phyloP scores from a whole-genome alignment of 2,329 filamentous ascomycete genomes.

The Penicillium sp. region DNA sequence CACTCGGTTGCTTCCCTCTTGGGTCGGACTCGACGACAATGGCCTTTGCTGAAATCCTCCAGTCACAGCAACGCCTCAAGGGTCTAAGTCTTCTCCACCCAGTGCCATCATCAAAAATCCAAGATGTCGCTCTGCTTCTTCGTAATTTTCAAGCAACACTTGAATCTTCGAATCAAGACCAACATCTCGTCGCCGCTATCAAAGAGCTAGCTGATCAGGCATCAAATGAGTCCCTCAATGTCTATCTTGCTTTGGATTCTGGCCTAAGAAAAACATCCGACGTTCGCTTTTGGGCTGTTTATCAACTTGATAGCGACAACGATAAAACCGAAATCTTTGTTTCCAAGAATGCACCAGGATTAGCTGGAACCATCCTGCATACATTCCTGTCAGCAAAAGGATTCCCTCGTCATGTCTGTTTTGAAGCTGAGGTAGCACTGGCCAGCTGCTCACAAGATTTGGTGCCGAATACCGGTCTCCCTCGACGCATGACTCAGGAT shows the following conservation, averaged over 20 bases:
- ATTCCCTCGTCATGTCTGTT: slow-evolving; percentile 43
- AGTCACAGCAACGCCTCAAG: slow-evolving; percentile 49
- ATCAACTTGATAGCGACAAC: slow-evolving; percentile 38
- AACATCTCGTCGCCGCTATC: slow-evolving; percentile 30
- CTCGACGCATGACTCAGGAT: slow-evolving; percentile 47
- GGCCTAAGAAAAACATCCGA: slow-evolving; percentile 44
- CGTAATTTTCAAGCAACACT: slow-evolving; percentile 35
- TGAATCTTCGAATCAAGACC: slow-evolving; percentile 22
- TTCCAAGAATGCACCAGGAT: slow-evolving; percentile 50
- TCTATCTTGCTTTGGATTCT: slow-evolving; percentile 46
- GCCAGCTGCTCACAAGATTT: slow-evolving; percentile 40
- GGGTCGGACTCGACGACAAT: slow-evolving; percentile 47
- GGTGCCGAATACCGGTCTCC: slow-evolving; percentile 34
- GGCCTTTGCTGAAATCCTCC: slow-evolving; percentile 51
- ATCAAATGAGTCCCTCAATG: slow-evolving; percentile 30
- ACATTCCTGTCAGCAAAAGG: slow-evolving; percentile 51
- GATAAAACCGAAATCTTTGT: slow-evolving; percentile 43
- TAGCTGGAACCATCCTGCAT: slow-evolving; percentile 49
- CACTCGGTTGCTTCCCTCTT: slow-evolving; percentile 53
- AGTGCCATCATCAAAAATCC: slow-evolving; percentile 38
- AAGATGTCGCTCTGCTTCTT: slow-evolving; percentile 38
- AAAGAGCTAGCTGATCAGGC: slow-evolving; percentile 37
- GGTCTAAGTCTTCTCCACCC: slow-evolving; percentile 47
- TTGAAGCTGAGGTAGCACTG: slow-evolving; percentile 44
- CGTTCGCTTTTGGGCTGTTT: slow-evolving; percentile 48